Base-by-base conservation (phyloP, 2,329 filamentous ascomycete species). In the Fusarium hostae region DNA sequence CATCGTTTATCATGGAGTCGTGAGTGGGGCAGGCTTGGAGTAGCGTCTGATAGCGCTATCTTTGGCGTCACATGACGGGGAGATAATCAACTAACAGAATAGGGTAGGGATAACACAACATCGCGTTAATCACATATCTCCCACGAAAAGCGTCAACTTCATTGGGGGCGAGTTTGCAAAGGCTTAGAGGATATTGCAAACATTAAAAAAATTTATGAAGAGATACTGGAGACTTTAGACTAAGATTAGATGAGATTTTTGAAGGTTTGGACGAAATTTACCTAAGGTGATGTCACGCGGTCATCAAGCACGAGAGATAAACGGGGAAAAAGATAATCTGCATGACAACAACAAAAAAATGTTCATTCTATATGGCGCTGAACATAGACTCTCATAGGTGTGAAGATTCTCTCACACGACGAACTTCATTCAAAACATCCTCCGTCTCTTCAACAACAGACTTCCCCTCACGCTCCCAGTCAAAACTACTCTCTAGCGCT, bases 401-500 rank as follows among this genome's bases (percentile, higher is more conserved):
- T 7, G 62, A 65, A 63, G 48, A 35, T 26, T 40, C 59, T 26
- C 30, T 64, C 3, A 41, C 12, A 2, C 28, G 41, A 24, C 45
- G 58, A 1, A 63, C 35, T 35, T 56, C 41, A 15, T 32, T 47
- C 47, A 63, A 30, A 7, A 63, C 22, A 24, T 48, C 62, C 20
- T 37, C 47, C 11, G 62, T 20, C 26, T 44, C 63, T 18, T 24
- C 32, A 13, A n/a, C 8, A 5, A 20, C 26, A 12, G 26, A 32
- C 6, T 28, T 39, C 1, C 35, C 59, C 22, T 13, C 18, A 6
- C 16, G 26, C 16, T 59, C 63, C 86, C 85, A 87, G 56, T 86
- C 80, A 71, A 83, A 83, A 2, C 66, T 76, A 41, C 72, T 76
- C 75, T 87, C 85, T 83, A 85, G 87, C 15, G 83, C 84, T 75